A percentile compares a stretch with the other conserved stretches of the same genome.
phyloP scores from a whole-genome alignment of 1,284 basidiomycete species.

The Coniferiporia weirii region DNA sequence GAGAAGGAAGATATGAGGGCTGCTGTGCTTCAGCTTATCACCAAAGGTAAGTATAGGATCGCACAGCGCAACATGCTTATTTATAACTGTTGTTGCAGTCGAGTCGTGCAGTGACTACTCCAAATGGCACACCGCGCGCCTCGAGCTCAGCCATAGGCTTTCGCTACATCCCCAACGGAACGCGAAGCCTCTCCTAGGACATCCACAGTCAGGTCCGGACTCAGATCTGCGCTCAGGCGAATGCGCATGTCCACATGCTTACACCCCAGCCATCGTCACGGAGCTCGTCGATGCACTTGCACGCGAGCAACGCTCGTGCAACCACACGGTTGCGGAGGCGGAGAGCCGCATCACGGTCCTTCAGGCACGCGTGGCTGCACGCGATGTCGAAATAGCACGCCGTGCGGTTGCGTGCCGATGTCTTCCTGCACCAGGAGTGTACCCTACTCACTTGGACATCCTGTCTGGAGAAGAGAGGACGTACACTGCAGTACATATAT shows the following conservation, averaged over 20 bases:
- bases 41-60: constrained; percentile 45
- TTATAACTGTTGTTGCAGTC: constrained; percentile 33
- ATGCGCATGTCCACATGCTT: constrained; percentile 23
- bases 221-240: neutral
- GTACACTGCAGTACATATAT: neutral
- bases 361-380: constrained; percentile 48
- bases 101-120: constrained; percentile 47
- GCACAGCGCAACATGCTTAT: neutral
- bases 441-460: neutral
- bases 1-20: constrained; percentile 52
- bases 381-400: constrained; percentile 46
- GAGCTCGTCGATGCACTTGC: constrained; percentile 35
- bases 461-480: constrained; percentile 8
- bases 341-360: constrained; percentile 42
- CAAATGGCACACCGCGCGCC: constrained; percentile 46
- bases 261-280: constrained; percentile 40
- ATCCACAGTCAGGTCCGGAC: neutral
- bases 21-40: constrained; percentile 46
- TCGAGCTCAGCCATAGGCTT: constrained; percentile 37
- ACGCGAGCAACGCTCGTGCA: constrained; percentile 43
- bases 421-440: neutral
- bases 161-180: constrained; percentile 33
- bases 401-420: constrained; percentile 6
- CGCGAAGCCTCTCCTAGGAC: neutral
- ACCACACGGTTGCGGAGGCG: constrained; percentile 33